Base-by-base conservation (phyloP, 139 green algal species). In the Coccomyxa sp. region DNA sequence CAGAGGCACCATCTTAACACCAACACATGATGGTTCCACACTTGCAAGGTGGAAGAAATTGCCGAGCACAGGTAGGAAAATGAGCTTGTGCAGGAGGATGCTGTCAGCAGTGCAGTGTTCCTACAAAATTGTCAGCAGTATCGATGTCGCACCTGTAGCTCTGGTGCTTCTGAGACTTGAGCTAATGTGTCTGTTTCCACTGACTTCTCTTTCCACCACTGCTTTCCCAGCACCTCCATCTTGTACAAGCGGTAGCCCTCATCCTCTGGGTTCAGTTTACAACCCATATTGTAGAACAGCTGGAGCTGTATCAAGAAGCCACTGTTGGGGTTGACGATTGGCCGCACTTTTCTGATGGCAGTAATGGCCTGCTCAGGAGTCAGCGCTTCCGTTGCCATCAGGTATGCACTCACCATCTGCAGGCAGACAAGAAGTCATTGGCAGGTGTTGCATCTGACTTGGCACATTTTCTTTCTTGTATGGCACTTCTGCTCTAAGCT, bases 281-380 rank as follows among this genome's bases (percentile, higher is more conserved):
- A 90, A 12, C 88, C 85, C 87, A 91, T 91, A 11, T 57, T 87
- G 16, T 85, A 81, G 66, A 90, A 97, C 30, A 97, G 86, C 75
- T 85, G 51, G 79, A 97, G 89, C 84, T 97, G 94, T 13, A 76
- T 77, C 67, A 90, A 38, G 81, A 95, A 97, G 58, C 93, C 93
- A 16, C 91, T 63, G 83, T 97, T 97, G 58, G 93, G 93, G 13
- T 60, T 77, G 0, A 81, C 82, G n/a, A 82, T 23, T 15, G 90
- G 77, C 78, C 85, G 83, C 32, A 17, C 21, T 21, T 30, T n/a
- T n/a, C 79, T 82, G 78, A 88, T 57, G 27, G 57, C 71, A 51
- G 88, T 88, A 32, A 90, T n/a, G 23, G 84, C 85, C 13, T 79
- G 75, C 25, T 81, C 76, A 0, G 78, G 83, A 11, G 66, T 74